phyloP scores from a whole-genome alignment of 441 rosid genomes.

The Flueggea neowawraea region DNA sequence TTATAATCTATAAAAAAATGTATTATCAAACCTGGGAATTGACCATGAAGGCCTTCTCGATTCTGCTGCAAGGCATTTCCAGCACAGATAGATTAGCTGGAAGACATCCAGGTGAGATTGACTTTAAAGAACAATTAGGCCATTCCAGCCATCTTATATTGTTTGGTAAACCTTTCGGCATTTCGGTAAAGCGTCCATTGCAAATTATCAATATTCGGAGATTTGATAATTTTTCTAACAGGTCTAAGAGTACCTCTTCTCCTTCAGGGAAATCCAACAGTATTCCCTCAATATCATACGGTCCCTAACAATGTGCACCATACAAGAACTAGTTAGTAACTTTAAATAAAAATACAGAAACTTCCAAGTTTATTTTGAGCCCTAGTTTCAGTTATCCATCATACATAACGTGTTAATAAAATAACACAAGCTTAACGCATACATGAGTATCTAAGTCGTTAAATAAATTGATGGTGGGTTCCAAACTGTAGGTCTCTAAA shows the following conservation, averaged over 20 bases:
- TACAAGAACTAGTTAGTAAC: not conserved
- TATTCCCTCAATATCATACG: slow-evolving; percentile 12
- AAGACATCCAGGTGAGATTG: slow-evolving; percentile 12
- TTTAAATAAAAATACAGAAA: not conserved
- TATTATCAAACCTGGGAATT: slow-evolving; percentile 8
- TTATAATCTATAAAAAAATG: not conserved
- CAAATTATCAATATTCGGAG: slow-evolving; percentile 8
- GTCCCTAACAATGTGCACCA: slow-evolving; percentile 10
- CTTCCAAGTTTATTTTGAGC: too few relatives aligned
- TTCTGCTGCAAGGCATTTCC: slow-evolving; percentile 13
- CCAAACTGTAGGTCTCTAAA: too few relatives aligned
- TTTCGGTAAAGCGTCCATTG: not conserved
- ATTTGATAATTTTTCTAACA: slow-evolving; percentile 10
- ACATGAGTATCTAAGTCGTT: too few relatives aligned
- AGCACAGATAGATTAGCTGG: slow-evolving; percentile 16
- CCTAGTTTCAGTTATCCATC: too few relatives aligned
- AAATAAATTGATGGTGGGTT: too few relatives aligned
- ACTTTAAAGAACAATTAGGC: slow-evolving; percentile 9
- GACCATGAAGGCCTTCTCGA: not conserved
- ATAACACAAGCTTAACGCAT: too few relatives aligned
- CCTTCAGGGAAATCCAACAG: slow-evolving; percentile 4
- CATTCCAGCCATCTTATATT: slow-evolving; percentile 23
- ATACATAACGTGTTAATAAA: too few relatives aligned
- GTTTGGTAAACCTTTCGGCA: slow-evolving; percentile 16
- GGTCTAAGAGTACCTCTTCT: slow-evolving; percentile 8